phyloP scores from a whole-genome alignment of 2,329 filamentous ascomycete genomes.

The Diplodia sapinea region DNA sequence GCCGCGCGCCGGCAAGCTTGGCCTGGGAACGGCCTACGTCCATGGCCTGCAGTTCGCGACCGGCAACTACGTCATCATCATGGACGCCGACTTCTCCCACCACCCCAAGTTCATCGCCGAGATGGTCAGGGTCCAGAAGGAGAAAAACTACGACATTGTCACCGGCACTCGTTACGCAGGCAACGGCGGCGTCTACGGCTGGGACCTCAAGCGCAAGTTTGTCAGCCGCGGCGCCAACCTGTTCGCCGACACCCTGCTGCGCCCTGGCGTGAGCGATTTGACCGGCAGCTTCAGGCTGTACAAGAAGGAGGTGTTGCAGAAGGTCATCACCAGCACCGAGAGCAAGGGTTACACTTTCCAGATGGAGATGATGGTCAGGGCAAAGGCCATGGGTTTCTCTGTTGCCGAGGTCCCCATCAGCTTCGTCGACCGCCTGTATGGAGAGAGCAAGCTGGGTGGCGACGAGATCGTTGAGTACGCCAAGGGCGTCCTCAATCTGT shows the following conservation, averaged over 20 bases:
- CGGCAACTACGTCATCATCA: slow-evolving; percentile 98
- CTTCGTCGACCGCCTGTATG: slow-evolving; percentile 94
- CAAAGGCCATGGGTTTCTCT: slow-evolving; percentile 92
- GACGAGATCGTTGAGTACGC: slow-evolving; percentile 97
- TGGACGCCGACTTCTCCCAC: slow-evolving; percentile 99
- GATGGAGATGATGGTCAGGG: slow-evolving; percentile 99
- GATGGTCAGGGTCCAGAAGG: slow-evolving; percentile 84
- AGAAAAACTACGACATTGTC: slow-evolving; percentile 89
- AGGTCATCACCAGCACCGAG: slow-evolving; percentile 87
- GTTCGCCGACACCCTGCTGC: slow-evolving; percentile 91
- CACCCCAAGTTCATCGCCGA: slow-evolving; percentile 98
- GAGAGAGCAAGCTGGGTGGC: slow-evolving; percentile 91
- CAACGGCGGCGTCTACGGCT: slow-evolving; percentile 85
- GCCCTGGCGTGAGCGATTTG: slow-evolving; percentile 92
- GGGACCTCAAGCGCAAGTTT: slow-evolving; percentile 83
- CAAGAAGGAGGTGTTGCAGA: slow-evolving; percentile 86
- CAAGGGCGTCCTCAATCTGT: slow-evolving; percentile 63
- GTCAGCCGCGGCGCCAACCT: slow-evolving; percentile 89
- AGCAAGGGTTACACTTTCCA: slow-evolving; percentile 99
- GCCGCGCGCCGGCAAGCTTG: slow-evolving; percentile 90
- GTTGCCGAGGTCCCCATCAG: slow-evolving; percentile 96
- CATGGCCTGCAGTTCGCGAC: slow-evolving; percentile 89
- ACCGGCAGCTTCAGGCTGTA: slow-evolving; percentile 95
- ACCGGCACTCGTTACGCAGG: slow-evolving; percentile 94
- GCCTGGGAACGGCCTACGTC: slow-evolving; percentile 95